Evolutionary conservation across 2,329 filamentous ascomycete genomes (phyloP).

Genomic region (Monosporascus sp.): DNA sequence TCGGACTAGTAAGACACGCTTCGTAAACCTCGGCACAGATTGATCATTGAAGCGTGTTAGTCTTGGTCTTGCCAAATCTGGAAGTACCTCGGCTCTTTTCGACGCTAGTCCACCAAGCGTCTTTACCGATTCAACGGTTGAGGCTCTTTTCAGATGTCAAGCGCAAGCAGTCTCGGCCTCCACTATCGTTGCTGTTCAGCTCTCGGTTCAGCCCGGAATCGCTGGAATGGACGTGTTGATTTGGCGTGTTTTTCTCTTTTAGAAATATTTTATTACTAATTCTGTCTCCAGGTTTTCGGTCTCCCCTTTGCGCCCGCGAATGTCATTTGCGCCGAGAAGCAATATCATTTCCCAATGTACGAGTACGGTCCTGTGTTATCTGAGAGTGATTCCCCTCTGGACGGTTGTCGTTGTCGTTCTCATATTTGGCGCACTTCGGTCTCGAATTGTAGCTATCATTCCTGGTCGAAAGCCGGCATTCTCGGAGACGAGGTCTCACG

Average conservation of each 20-base stretch:
- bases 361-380: conserved; percentile 35
- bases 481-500: background rate
- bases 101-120: too few relatives aligned
- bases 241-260: too few relatives aligned
- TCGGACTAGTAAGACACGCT: too few relatives aligned
- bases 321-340: conserved; percentile 20
- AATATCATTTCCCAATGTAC: conserved; percentile 36
- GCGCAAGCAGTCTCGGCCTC: too few relatives aligned
- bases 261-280: background rate
- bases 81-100: too few relatives aligned
- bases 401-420: conserved; percentile 32
- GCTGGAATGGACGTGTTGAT: background rate
- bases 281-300: background rate
- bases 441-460: conserved; percentile 15
- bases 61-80: too few relatives aligned
- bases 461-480: conserved; percentile 4
- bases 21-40: too few relatives aligned
- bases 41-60: too few relatives aligned
- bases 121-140: too few relatives aligned
- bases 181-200: too few relatives aligned
- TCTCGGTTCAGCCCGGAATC: too few relatives aligned
- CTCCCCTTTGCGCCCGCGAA: conserved; percentile 5
- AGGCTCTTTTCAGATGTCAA: too few relatives aligned
- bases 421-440: conserved; percentile 28
- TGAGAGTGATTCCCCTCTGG: conserved; percentile 38